Evolutionary conservation across 768 basidiomycete species (phyloP).

Genomic region (Termitomyces eurrhizus): DNA sequence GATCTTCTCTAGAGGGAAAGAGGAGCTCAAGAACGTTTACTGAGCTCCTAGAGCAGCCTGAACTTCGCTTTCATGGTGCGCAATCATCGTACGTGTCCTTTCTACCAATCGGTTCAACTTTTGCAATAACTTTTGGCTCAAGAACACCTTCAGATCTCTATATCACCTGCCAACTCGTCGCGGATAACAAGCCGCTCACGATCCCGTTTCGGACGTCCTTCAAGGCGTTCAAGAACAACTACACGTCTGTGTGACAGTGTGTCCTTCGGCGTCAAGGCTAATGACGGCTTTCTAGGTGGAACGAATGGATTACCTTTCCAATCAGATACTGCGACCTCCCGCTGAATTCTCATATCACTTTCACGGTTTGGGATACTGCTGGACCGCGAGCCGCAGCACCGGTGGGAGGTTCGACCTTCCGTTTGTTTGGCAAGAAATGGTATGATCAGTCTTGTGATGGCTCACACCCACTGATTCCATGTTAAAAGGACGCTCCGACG

Average conservation of each 20-base stretch:
- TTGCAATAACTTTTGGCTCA: constrained; percentile 28
- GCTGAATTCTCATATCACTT: constrained; percentile 79
- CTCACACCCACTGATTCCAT: not conserved
- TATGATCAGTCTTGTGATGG: constrained; percentile 21
- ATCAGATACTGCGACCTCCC: constrained; percentile 95
- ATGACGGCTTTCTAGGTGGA: constrained; percentile 50
- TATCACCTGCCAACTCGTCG: constrained; percentile 87
- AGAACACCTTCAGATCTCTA: constrained; percentile 91
- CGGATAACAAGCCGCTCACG: constrained; percentile 90
- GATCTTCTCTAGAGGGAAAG: constrained; percentile 83
- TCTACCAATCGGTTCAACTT: constrained; percentile 13
- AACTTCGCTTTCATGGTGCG: constrained; percentile 77
- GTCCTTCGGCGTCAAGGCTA: not conserved
- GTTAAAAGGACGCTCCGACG: constrained; percentile 72
- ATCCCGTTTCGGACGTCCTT: constrained; percentile 90
- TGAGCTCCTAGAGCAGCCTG: constrained; percentile 80
- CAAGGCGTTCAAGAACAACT: constrained; percentile 84
- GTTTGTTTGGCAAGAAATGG: constrained; percentile 93
- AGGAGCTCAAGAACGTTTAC: constrained; percentile 69
- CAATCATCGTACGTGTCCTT: constrained; percentile 61
- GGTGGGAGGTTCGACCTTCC: constrained; percentile 89
- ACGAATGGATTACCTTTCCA: constrained; percentile 90
- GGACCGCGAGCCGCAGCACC: constrained; percentile 76
- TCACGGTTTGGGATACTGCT: constrained; percentile 95
- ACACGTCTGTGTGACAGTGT: constrained; percentile 50